phyloP scores from a whole-genome alignment of 345 rosid genomes.

The Pugionium cornutum region DNA sequence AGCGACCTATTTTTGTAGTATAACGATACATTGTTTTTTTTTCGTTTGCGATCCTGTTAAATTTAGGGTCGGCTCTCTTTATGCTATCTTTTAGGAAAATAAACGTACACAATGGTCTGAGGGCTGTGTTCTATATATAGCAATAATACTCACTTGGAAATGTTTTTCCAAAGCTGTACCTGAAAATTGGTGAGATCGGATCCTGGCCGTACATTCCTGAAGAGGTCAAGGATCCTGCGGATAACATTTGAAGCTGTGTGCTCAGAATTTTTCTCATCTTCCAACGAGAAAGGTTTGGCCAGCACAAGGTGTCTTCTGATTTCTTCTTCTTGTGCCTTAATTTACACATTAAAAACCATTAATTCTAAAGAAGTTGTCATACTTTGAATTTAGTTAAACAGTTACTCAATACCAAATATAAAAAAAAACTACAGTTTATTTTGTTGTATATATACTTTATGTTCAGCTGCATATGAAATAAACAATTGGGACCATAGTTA shows the following conservation, averaged over 20 bases:
- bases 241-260: conserved; percentile 49
- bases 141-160: no score
- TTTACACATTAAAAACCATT: background rate
- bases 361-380: background rate
- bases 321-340: conserved; percentile 24
- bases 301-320: conserved; percentile 40
- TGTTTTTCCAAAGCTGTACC: conserved; percentile 26
- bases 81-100: no score
- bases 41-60: no score
- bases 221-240: conserved; percentile 47
- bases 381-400: no score
- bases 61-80: no score
- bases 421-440: no score
- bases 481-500: no score
- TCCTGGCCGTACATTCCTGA: conserved; percentile 56
- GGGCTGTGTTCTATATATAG: background rate
- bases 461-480: no score
- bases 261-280: conserved; percentile 46
- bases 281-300: conserved; percentile 48
- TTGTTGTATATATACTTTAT: no score
- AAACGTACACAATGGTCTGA: background rate
- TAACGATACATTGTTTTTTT: no score
- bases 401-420: no score
- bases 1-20: no score
- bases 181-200: conserved; percentile 62